These are phyloP conservation scores for Sanghuangporus baumii DNA, from an alignment of 1,284 basidiomycete genomes.

Conservation along the genomic window DNA sequence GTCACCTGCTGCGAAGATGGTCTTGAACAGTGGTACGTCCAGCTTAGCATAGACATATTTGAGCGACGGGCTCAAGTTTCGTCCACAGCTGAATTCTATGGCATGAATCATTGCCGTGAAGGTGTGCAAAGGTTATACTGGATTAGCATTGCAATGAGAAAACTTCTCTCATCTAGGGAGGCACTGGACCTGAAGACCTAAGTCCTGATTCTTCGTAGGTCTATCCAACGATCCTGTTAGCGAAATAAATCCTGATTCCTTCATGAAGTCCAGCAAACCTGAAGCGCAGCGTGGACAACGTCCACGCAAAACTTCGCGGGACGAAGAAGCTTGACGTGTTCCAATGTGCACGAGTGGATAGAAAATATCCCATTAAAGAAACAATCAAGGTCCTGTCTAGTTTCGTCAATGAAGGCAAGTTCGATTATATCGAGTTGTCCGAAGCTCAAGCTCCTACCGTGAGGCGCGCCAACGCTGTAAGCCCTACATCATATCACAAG, in stretches of 20 bases:
- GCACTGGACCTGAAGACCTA: slow-evolving; percentile 21
- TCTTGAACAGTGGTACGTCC: slow-evolving; percentile 42
- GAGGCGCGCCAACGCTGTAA: slow-evolving; percentile 35
- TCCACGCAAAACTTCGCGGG: slow-evolving; percentile 34
- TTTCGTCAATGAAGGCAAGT: slow-evolving; percentile 36
- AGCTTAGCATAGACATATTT: background rate
- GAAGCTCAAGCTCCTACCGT: slow-evolving; percentile 44
- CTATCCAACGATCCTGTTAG: background rate
- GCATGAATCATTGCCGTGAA: slow-evolving; percentile 34
- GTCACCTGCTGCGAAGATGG: slow-evolving; percentile 40
- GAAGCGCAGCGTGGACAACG: slow-evolving; percentile 33
- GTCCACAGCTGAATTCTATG: slow-evolving; percentile 38
- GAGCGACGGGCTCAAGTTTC: background rate
- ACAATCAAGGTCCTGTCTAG: slow-evolving; percentile 25
- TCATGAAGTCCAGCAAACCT: slow-evolving; percentile 33
- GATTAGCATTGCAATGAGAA: slow-evolving; percentile 6
- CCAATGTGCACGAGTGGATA: slow-evolving; percentile 32
- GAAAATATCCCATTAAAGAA: slow-evolving; percentile 31
- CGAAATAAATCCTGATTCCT: background rate
- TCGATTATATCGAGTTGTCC: slow-evolving; percentile 42
- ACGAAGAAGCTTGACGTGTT: slow-evolving; percentile 42
- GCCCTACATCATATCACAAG: background rate
- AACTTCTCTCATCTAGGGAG: slow-evolving; percentile 35
- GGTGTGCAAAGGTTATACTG: slow-evolving; percentile 19
- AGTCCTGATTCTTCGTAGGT: slow-evolving; percentile 28